Evolutionary conservation across 1,284 basidiomycete species (phyloP).

Genomic region (Microbotryomycetes sp.): DNA sequence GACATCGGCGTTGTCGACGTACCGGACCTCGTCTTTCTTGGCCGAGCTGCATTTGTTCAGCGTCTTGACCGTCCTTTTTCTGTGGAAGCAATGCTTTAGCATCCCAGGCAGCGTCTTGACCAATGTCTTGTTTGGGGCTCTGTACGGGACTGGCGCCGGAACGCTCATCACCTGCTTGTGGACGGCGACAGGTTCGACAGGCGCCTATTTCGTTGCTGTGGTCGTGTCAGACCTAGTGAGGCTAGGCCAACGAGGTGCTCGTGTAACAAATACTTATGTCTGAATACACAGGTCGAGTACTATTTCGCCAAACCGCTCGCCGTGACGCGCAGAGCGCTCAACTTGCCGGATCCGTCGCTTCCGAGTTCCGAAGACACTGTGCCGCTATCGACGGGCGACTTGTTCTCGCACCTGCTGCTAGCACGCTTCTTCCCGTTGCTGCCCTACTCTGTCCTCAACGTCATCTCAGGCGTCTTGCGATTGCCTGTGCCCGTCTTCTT

Average conservation of each 20-base stretch:
- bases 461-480: conserved; percentile 36
- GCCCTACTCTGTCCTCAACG: conserved; percentile 36
- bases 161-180: conserved; percentile 28
- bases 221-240: conserved; percentile 28
- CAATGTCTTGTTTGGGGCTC: conserved; percentile 37
- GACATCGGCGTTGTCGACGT: conserved; percentile 18
- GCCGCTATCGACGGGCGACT: conserved; percentile 23
- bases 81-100: conserved; percentile 38
- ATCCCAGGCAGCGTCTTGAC: conserved; percentile 36
- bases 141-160: conserved; percentile 33
- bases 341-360: conserved; percentile 6
- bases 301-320: conserved; percentile 36
- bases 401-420: conserved; percentile 35
- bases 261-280: too few species aligned
- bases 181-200: conserved; percentile 29
- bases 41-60: conserved; percentile 29
- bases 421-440: conserved; percentile 37
- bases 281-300: conserved; percentile 28
- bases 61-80: conserved; percentile 33
- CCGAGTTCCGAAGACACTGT: background rate
- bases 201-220: conserved; percentile 29
- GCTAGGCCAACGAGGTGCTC: background rate
- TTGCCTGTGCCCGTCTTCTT: conserved; percentile 36
- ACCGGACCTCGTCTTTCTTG: conserved; percentile 21
- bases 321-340: conserved; percentile 29